Evolutionary conservation across 1,284 basidiomycete genomes (phyloP).

Genomic region (Moniliophthora roreri): DNA sequence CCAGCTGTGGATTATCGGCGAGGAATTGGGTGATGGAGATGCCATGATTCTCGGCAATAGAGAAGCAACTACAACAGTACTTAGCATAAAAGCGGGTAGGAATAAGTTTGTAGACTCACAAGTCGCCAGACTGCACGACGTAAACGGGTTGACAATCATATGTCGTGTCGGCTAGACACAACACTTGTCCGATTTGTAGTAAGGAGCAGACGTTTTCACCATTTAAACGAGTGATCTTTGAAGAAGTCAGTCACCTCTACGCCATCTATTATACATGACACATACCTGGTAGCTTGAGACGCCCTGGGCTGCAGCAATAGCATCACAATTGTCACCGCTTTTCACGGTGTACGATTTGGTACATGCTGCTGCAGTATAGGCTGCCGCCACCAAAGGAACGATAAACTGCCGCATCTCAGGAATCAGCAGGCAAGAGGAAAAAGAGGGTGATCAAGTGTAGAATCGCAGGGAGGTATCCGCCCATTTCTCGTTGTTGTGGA

Average conservation of each 20-base stretch:
- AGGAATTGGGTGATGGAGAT: conserved; percentile 2
- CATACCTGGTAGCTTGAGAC: conserved; percentile 3
- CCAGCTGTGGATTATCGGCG: conserved; percentile 5
- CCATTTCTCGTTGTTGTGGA: too few relatives aligned
- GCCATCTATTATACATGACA: neutral
- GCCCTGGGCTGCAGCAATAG: neutral
- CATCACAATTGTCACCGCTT: neutral
- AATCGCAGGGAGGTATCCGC: too few relatives aligned
- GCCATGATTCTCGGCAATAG: neutral
- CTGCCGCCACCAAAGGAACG: neutral
- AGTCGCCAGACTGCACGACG: neutral
- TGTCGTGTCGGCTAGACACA: neutral
- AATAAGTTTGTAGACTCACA: neutral
- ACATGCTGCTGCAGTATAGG: neutral
- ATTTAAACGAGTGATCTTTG: neutral
- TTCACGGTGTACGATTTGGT: conserved; percentile 4
- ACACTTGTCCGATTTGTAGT: neutral
- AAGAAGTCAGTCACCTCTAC: neutral
- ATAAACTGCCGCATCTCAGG: neutral
- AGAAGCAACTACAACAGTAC: neutral
- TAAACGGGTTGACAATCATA: conserved; percentile 4
- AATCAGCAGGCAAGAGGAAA: too few relatives aligned
- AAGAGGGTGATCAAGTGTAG: too few relatives aligned
- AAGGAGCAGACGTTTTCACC: neutral
- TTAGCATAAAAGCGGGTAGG: neutral